Conservation (phyloP, 768 basidiomycete species). For the Auricularia heimuer region DNA sequence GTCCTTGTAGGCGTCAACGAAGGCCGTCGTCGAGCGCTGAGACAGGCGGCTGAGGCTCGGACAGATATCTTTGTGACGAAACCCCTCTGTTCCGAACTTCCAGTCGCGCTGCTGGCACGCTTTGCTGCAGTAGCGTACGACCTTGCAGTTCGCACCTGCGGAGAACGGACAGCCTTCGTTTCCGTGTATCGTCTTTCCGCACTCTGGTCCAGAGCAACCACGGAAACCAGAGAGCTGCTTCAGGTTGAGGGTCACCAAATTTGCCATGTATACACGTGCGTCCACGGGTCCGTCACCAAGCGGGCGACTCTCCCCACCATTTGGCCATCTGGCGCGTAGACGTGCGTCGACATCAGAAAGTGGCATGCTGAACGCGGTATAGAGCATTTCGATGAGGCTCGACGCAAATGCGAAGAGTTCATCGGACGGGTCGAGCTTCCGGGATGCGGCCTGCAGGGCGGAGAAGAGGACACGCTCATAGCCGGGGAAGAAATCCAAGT, state of each 20-base stretch:
- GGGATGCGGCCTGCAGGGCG: too few relatives aligned
- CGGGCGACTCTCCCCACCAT: not conserved
- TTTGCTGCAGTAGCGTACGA: slow-evolving; percentile 31
- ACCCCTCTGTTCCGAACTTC: slow-evolving; percentile 17
- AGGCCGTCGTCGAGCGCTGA: too few relatives aligned
- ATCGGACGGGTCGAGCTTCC: too few relatives aligned
- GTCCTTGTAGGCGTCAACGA: too few relatives aligned
- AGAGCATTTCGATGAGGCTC: too few relatives aligned
- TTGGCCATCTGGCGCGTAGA: too few relatives aligned
- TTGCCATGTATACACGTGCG: not conserved
- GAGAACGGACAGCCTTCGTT: not conserved
- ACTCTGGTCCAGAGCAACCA: not conserved
- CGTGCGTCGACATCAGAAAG: too few relatives aligned
- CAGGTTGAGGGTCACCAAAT: not conserved
- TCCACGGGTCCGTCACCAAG: not conserved
- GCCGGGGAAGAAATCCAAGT: too few relatives aligned
- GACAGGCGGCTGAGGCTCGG: not conserved
- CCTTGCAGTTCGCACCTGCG: slow-evolving; percentile 30
- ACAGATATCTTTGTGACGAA: not conserved
- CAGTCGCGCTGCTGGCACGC: slow-evolving; percentile 39
- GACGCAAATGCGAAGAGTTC: too few relatives aligned
- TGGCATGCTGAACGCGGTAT: too few relatives aligned
- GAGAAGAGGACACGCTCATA: too few relatives aligned
- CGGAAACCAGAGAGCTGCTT: not conserved
- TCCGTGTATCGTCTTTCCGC: not conserved